A percentile compares a stretch with the other conserved stretches of the same genome.
These are phyloP conservation scores for Arabis hirsuta DNA, from an alignment of 345 rosid species.

Conservation along the genomic window DNA sequence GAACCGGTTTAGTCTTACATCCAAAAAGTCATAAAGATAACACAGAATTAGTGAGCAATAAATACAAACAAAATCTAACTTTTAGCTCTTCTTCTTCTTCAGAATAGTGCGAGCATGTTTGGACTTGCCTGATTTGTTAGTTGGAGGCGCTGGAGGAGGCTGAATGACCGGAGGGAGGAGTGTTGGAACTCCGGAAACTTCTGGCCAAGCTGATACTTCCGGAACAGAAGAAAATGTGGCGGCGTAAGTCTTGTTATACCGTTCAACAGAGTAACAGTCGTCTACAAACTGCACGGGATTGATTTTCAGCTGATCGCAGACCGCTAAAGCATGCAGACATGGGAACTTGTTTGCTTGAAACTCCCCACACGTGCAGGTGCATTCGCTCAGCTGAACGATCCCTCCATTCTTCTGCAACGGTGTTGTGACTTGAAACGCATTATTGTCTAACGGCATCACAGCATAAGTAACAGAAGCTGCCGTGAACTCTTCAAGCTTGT, in stretches of 20 bases:
- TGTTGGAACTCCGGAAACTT: slow-evolving; percentile 19
- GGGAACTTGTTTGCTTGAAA: slow-evolving; percentile 27
- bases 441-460: slow-evolving; percentile 11
- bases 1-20: too few species aligned
- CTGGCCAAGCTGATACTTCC: slow-evolving; percentile 17
- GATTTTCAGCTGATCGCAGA: slow-evolving; percentile 28
- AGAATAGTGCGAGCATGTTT: too few species aligned
- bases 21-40: too few species aligned
- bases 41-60: too few species aligned
- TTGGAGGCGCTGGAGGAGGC: too few species aligned
- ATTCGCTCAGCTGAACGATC: slow-evolving; percentile 5
- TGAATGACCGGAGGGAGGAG: too few species aligned
- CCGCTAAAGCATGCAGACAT: slow-evolving; percentile 11
- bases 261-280: background rate
- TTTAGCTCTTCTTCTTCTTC: too few species aligned
- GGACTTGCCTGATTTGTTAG: too few species aligned
- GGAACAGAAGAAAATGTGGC: slow-evolving; percentile 11
- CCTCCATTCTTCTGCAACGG: background rate
- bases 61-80: too few species aligned
- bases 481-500: background rate
- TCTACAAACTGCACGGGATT: slow-evolving; percentile 35
- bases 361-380: slow-evolving; percentile 24
- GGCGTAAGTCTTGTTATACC: background rate
- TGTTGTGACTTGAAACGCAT: slow-evolving; percentile 5
- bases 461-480: background rate